A percentile compares a stretch with the other conserved stretches of the same genome.
phyloP scores from a whole-genome alignment of 2,329 filamentous ascomycete species.

The Curvularia sp. region DNA sequence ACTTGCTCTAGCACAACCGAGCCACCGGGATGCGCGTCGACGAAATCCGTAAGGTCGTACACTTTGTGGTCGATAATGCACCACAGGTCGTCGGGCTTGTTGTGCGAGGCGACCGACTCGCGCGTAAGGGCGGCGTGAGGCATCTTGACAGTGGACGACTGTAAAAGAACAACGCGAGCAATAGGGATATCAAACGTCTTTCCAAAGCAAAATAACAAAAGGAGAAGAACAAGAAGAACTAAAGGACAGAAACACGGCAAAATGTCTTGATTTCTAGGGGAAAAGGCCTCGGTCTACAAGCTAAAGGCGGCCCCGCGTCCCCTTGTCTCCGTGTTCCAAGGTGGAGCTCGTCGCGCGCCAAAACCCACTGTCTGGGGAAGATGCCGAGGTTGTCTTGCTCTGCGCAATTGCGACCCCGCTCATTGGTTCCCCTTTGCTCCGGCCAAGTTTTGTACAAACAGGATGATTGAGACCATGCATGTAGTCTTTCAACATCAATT shows the following conservation, averaged over 20 bases:
- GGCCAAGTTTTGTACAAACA: too few relatives aligned
- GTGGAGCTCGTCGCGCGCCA: slow-evolving; percentile 17
- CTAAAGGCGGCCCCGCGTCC: slow-evolving; percentile 24
- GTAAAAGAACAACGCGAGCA: too few relatives aligned
- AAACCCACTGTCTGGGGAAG: slow-evolving; percentile 26
- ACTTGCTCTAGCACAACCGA: slow-evolving; percentile 80
- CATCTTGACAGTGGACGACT: slow-evolving; percentile 27
- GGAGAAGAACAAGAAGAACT: background rate
- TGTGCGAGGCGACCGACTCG: slow-evolving; percentile 75
- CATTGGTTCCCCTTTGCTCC: background rate
- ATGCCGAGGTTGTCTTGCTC: slow-evolving; percentile 24
- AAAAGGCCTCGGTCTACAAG: slow-evolving; percentile 19
- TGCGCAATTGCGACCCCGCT: background rate
- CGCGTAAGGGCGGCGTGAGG: slow-evolving; percentile 53
- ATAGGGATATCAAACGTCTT: too few relatives aligned
- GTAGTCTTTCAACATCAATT: too few relatives aligned
- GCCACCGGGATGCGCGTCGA: slow-evolving; percentile 85
- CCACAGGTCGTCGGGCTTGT: slow-evolving; percentile 77
- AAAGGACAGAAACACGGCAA: slow-evolving; percentile 3
- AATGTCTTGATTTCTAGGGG: slow-evolving; percentile 12
- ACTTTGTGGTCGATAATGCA: slow-evolving; percentile 86
- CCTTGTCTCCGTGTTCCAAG: slow-evolving; percentile 15
- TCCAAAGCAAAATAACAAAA: background rate
- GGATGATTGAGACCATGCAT: too few relatives aligned
- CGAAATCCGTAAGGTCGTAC: slow-evolving; percentile 85